A percentile compares a stretch with the other conserved stretches of the same genome.
Evolutionary conservation across 345 rosid species (phyloP).

Genomic region (Laguncularia racemosa): DNA sequence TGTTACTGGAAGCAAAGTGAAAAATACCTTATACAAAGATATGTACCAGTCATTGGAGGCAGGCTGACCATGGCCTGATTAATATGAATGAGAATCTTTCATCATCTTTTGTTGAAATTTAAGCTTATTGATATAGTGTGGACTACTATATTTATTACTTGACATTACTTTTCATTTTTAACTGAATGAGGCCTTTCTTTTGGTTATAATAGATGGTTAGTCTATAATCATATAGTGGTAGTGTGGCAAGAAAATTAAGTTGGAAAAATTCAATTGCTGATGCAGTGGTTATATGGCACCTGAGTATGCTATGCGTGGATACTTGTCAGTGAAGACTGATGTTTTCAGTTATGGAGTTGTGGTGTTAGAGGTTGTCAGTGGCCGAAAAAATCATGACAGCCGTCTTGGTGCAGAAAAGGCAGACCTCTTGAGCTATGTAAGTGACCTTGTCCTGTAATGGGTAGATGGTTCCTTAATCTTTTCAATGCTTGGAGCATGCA

Average conservation of each 20-base stretch:
- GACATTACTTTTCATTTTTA: no score
- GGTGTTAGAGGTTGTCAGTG: conserved; percentile 78
- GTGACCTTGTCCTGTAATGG: conserved; percentile 15
- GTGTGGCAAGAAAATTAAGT: neutral
- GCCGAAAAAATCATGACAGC: conserved; percentile 63
- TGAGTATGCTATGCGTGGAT: conserved; percentile 80
- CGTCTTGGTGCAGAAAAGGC: conserved; percentile 40
- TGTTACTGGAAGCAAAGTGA: conserved; percentile 90
- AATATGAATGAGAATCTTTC: no score
- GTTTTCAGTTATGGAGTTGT: conserved; percentile 84
- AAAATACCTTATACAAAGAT: conserved; percentile 89
- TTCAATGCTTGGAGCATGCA: no score
- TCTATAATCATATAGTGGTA: no score
- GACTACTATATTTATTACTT: no score
- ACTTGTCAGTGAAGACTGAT: conserved; percentile 73
- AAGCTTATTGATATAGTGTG: no score
- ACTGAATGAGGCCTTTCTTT: no score
- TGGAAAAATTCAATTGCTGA: conserved; percentile 9
- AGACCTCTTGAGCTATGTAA: conserved; percentile 77
- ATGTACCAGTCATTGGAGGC: conserved; percentile 96
- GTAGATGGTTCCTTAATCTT: neutral
- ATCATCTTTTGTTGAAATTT: no score
- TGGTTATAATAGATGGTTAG: no score
- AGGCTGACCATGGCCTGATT: conserved; percentile 78
- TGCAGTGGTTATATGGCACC: conserved; percentile 97